Evolutionary conservation across 306 rosid species (phyloP).

Genomic region (Rosa chinensis): DNA sequence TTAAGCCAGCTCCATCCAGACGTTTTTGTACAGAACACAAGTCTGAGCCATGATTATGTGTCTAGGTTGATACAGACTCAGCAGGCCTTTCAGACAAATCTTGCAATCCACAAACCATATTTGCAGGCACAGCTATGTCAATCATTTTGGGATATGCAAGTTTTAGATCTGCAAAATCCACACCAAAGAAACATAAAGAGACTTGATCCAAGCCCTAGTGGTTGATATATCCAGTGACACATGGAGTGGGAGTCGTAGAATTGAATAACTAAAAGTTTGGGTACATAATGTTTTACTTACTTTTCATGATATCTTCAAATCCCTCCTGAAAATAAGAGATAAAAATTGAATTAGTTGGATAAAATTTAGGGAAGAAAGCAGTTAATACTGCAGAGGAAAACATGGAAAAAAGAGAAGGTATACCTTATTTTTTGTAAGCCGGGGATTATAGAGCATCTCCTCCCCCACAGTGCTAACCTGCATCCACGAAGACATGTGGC

Average conservation of each 20-base stretch:
- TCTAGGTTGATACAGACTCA: constrained; percentile 32
- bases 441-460: constrained; percentile 73
- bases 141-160: constrained; percentile 91
- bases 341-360: constrained; percentile 9
- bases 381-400: not conserved
- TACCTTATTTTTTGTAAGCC: constrained; percentile 82
- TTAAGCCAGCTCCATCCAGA: not conserved
- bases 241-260: not conserved
- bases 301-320: constrained; percentile 76
- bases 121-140: constrained; percentile 85
- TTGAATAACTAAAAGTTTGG: not conserved
- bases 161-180: constrained; percentile 68
- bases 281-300: constrained; percentile 49
- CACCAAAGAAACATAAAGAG: not conserved
- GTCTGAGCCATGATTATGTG: not conserved
- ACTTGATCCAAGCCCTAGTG: constrained; percentile 7
- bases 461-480: constrained; percentile 89
- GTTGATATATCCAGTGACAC: not conserved
- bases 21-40: constrained; percentile 4
- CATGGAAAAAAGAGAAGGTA: not conserved
- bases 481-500: constrained; percentile 30
- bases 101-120: constrained; percentile 88
- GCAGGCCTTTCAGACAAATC: constrained; percentile 25
- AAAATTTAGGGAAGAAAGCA: not conserved
- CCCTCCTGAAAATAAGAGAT: constrained; percentile 61